Evolutionary conservation across 2,329 filamentous ascomycete species (phyloP).

Genomic region (Apiospora hydei): DNA sequence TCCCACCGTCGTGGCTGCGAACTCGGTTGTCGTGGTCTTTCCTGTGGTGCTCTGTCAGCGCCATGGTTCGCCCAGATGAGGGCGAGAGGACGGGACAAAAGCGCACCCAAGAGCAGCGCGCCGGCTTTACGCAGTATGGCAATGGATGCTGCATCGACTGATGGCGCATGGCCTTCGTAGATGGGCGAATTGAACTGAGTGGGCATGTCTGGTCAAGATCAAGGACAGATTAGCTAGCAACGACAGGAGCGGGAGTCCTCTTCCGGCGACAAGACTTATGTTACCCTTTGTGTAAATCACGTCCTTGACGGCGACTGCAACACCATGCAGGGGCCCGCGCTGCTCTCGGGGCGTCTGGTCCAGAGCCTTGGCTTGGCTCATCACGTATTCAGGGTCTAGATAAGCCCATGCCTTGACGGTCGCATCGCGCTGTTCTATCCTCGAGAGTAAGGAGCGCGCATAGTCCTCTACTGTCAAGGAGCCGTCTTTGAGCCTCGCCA

Average conservation of each 20-base stretch:
- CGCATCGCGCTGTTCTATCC: conserved; percentile 50
- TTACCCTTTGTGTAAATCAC: conserved; percentile 59
- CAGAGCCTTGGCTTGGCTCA: conserved; percentile 54
- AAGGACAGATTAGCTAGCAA: conserved; percentile 22
- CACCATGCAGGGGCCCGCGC: conserved; percentile 59
- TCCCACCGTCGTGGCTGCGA: conserved; percentile 63
- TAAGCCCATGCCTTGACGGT: conserved; percentile 55
- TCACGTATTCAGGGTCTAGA: conserved; percentile 51
- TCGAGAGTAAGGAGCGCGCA: conserved; percentile 51
- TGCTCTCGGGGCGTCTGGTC: conserved; percentile 53
- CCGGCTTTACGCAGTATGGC: conserved; percentile 60
- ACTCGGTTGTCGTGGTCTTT: conserved; percentile 70
- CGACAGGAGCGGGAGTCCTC: neutral
- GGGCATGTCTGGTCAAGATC: conserved; percentile 52
- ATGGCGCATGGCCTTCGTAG: conserved; percentile 53
- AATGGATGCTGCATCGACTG: conserved; percentile 60
- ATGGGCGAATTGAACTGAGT: conserved; percentile 61
- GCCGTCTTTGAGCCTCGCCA: conserved; percentile 46
- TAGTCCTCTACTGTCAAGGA: conserved; percentile 56
- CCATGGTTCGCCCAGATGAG: neutral
- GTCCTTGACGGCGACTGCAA: conserved; percentile 63
- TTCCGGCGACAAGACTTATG: neutral
- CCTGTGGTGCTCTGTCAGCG: conserved; percentile 38
- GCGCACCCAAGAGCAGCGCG: conserved; percentile 59
- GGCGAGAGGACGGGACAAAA: neutral